Base-by-base conservation (phyloP, 75 land plant species). In the Sequoia sempervirens region DNA sequence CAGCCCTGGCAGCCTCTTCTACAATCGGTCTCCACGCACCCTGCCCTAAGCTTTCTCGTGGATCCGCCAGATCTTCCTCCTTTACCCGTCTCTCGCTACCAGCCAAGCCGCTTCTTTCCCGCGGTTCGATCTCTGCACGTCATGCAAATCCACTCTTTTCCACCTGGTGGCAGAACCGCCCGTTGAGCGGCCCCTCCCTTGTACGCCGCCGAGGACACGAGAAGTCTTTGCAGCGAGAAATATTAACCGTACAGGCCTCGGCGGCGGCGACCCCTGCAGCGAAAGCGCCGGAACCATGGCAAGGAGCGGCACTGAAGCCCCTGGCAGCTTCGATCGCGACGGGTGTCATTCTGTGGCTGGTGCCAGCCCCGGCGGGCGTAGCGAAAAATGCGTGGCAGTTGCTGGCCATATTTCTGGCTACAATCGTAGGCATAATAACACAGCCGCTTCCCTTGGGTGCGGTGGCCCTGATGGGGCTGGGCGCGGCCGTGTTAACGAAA, bases 361-460 rank as follows among this genome's bases (percentile, higher is more conserved):
- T 96, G 3, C 99, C 98, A 5, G 88, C 87, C 6, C 99, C 99
- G 30, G 79, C 90, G 52, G 98, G 99, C 0, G 98, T 97, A n/a
- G 64, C 98, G 26, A 83, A 83, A 50, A 87, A 84, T 66, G 99
- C 98, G 15, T 97, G 99, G 99, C 98, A 97, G 84, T 85, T 97
- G 82, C 91, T 97, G 37, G 83, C 98, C n/a, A 97, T 97, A 46
- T 97, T 97, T 87, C 86, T 96, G 80, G 98, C 98, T 74, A 97
- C 99, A 12, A 93, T 96, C 70, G 94, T 96, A 56, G 99, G 99
- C 32, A 94, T 97, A 86, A 93, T 97, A 84, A 93, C 96, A 15
- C 96, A 94, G 84, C 99, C 99, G 3, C 81, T 97, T 34, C 98
- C 99, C 1, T 88, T 97, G 23, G 99, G 99, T 0, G 99, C 99